These are phyloP conservation scores for Annulohypoxylon nitens DNA, from an alignment of 495 filamentous ascomycete genomes.

Conservation along the genomic window DNA sequence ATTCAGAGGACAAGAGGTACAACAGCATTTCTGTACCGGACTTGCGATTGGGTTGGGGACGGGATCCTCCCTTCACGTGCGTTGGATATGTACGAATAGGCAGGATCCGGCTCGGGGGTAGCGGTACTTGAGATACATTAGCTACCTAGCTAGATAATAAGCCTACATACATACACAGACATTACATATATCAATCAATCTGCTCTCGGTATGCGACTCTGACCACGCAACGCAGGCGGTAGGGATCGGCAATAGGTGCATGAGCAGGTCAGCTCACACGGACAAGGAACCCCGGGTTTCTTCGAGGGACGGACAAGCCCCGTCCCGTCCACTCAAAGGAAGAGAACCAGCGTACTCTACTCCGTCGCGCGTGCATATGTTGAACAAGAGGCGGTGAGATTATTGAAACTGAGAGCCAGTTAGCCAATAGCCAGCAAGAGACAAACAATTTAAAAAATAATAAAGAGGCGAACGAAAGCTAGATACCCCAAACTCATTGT, in stretches of 20 bases:
- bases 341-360: slow-evolving; percentile 13
- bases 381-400: slow-evolving; percentile 46
- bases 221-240: slow-evolving; percentile 44
- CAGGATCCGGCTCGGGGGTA: slow-evolving; percentile 23
- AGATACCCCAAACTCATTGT: slow-evolving; percentile 9
- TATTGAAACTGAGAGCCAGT: slow-evolving; percentile 19
- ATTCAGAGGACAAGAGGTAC: slow-evolving; percentile 6
- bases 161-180: slow-evolving; percentile 10
- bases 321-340: slow-evolving; percentile 38
- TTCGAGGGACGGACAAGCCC: slow-evolving; percentile 35
- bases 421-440: slow-evolving; percentile 8
- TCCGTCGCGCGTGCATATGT: slow-evolving; percentile 34
- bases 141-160: slow-evolving; percentile 12
- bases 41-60: slow-evolving; percentile 25
- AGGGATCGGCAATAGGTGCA: slow-evolving; percentile 49
- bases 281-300: slow-evolving; percentile 47
- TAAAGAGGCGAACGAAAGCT: not conserved
- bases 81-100: slow-evolving; percentile 27
- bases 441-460: not conserved
- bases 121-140: slow-evolving; percentile 27
- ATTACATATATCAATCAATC: slow-evolving; percentile 16
- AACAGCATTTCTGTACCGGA: not conserved
- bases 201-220: slow-evolving; percentile 42
- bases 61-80: slow-evolving; percentile 41
- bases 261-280: slow-evolving; percentile 47